Evolutionary conservation across 2,329 filamentous ascomycete species (phyloP).

Genomic region (Alternaria incomplexa): DNA sequence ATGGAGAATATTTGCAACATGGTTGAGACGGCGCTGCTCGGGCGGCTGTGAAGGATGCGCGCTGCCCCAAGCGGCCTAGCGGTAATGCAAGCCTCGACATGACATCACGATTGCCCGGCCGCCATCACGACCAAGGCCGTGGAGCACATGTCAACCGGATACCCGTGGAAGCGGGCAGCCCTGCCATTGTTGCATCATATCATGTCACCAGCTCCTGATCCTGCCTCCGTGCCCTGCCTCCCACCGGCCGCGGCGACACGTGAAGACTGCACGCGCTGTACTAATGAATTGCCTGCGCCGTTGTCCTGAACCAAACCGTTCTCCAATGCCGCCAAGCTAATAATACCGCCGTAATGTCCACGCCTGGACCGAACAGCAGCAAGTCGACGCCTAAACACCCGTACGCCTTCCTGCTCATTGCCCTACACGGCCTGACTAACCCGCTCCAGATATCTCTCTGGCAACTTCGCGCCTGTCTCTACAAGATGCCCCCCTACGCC

Average conservation of each 20-base stretch:
- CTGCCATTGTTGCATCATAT: constrained; percentile 17
- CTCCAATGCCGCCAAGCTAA: constrained; percentile 20
- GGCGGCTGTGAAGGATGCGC: constrained; percentile 8
- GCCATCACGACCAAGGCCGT: constrained; percentile 9
- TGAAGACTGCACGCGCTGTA: constrained; percentile 5
- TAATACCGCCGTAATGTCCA: constrained; percentile 28
- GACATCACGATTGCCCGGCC: constrained; percentile 36
- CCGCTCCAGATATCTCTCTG: constrained; percentile 61
- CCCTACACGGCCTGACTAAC: constrained; percentile 3
- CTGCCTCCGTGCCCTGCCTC: neutral
- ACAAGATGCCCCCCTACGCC: constrained; percentile 61
- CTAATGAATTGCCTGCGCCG: constrained; percentile 3
- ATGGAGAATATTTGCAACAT: neutral
- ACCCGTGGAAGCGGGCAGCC: neutral
- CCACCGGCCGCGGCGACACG: constrained; percentile 2
- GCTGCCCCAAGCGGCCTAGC: constrained; percentile 20
- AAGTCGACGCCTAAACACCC: constrained; percentile 47
- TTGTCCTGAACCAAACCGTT: constrained; percentile 1
- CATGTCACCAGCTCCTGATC: constrained; percentile 7
- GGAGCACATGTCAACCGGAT: neutral
- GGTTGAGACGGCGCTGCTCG: constrained; percentile 1
- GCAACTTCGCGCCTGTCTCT: constrained; percentile 73
- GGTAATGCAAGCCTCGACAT: constrained; percentile 21
- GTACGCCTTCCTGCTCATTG: constrained; percentile 31
- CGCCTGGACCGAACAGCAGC: constrained; percentile 21